These are phyloP conservation scores for Aphanomyces invadans DNA, from an alignment of 352 stramenopile genomes.

Conservation along the genomic window DNA sequence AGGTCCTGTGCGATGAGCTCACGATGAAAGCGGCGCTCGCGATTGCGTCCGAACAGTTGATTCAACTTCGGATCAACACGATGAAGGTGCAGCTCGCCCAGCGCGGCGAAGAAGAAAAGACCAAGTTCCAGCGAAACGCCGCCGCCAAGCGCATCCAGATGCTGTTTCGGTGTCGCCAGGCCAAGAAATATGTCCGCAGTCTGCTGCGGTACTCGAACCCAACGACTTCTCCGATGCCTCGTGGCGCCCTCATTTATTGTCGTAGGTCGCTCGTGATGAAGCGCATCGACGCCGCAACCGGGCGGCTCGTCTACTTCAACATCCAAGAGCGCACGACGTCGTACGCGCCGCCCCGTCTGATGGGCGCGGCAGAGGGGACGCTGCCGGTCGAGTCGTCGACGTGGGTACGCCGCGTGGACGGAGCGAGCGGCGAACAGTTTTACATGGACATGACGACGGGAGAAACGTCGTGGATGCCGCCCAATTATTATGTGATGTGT, in stretches of 20 bases:
- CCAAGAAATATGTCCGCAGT: slow-evolving; percentile 34
- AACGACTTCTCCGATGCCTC: no score
- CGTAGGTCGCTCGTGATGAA: slow-evolving; percentile 39
- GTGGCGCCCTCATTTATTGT: no score
- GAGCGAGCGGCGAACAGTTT: slow-evolving; percentile 37
- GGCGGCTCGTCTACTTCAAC: slow-evolving; percentile 56
- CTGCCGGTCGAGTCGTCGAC: slow-evolving; percentile 54
- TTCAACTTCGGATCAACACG: slow-evolving; percentile 43
- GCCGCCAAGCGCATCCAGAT: slow-evolving; percentile 54
- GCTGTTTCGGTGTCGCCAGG: slow-evolving; percentile 50
- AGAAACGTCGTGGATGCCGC: slow-evolving; percentile 39
- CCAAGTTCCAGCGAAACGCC: slow-evolving; percentile 31
- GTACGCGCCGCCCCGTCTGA: slow-evolving; percentile 35
- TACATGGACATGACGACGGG: slow-evolving; percentile 40
- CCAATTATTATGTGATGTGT: slow-evolving; percentile 53
- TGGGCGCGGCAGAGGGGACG: slow-evolving; percentile 41
- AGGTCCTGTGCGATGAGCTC: slow-evolving; percentile 59
- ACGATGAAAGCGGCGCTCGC: slow-evolving; percentile 54
- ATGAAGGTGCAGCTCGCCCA: slow-evolving; percentile 29
- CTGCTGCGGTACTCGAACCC: slow-evolving; percentile 42
- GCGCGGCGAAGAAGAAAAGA: slow-evolving; percentile 29
- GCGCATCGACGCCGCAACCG: slow-evolving; percentile 46
- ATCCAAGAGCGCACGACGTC: slow-evolving; percentile 34
- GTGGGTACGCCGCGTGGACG: slow-evolving; percentile 47
- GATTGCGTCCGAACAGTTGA: slow-evolving; percentile 52